Evolutionary conservation across 805 yeast species (phyloP).

Genomic region (Yarrowia keelungensis): DNA sequence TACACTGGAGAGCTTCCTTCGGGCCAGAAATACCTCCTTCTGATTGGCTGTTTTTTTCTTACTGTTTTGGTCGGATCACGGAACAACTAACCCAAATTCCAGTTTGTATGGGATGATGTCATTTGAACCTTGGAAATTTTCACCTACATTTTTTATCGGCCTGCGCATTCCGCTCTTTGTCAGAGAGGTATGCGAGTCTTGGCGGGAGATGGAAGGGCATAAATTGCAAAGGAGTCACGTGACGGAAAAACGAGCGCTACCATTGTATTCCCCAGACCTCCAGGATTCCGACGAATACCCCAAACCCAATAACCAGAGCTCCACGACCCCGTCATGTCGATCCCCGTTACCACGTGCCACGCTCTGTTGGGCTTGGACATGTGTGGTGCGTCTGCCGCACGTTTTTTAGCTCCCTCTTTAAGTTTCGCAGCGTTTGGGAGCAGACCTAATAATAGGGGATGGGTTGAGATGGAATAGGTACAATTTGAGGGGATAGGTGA

Average conservation of each 20-base stretch:
- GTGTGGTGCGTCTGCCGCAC: constrained; percentile 19
- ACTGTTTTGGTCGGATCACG: background rate
- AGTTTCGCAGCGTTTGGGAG: constrained; percentile 12
- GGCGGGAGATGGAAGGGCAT: background rate
- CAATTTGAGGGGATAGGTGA: background rate
- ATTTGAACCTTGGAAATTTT: background rate
- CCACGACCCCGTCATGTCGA: background rate
- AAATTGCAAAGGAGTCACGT: background rate
- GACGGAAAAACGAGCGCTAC: too few relatives aligned
- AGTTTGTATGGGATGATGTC: background rate
- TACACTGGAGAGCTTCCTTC: background rate
- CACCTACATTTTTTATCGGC: background rate
- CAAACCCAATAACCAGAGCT: background rate
- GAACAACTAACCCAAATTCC: background rate
- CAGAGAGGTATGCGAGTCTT: background rate
- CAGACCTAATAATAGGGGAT: constrained; percentile 3
- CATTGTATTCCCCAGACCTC: too few relatives aligned
- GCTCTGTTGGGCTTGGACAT: constrained; percentile 13
- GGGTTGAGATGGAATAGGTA: too few relatives aligned
- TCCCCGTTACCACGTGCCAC: constrained; percentile 26
- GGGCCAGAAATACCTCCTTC: background rate
- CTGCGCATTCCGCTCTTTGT: constrained; percentile 1
- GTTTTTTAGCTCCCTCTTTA: background rate
- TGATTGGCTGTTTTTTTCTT: background rate
- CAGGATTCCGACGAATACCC: background rate